Percentiles rank a stretch among this genome's conserved stretches.
These are phyloP conservation scores for Metschnikowia orientalis DNA, from an alignment of 805 yeast genomes.

Conservation along the genomic window DNA sequence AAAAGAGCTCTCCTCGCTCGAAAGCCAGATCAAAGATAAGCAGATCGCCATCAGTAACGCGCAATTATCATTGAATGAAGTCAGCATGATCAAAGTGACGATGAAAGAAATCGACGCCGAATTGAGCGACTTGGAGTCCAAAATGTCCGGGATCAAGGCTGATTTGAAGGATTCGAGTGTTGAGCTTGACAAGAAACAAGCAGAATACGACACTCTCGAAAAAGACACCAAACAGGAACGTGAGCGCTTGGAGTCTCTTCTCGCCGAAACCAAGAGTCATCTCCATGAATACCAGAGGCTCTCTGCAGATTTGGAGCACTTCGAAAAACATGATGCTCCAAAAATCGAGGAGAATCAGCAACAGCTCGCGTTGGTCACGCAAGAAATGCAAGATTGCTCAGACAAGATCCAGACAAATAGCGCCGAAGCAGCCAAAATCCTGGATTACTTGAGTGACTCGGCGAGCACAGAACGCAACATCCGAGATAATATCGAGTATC, in stretches of 20 bases:
- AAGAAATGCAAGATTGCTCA: slow-evolving; percentile 9
- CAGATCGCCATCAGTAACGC: slow-evolving; percentile 48
- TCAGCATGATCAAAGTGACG: slow-evolving; percentile 27
- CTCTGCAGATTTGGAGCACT: slow-evolving; percentile 15
- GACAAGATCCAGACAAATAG: slow-evolving; percentile 15
- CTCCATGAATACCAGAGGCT: slow-evolving; percentile 7
- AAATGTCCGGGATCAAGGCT: slow-evolving; percentile 6
- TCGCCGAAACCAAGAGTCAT: background rate
- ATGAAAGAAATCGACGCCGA: slow-evolving; percentile 30
- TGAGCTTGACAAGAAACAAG: slow-evolving; percentile 1
- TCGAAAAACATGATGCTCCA: slow-evolving; percentile 19
- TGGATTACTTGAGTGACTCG: slow-evolving; percentile 49
- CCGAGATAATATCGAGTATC: slow-evolving; percentile 58
- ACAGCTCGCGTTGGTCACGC: slow-evolving; percentile 1
- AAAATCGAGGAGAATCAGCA: slow-evolving; percentile 23
- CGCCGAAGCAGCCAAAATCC: slow-evolving; percentile 28
- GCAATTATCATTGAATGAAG: slow-evolving; percentile 48
- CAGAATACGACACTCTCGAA: slow-evolving; percentile 7
- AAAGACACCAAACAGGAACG: slow-evolving; percentile 3
- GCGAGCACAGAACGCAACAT: slow-evolving; percentile 59
- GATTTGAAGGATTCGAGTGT: slow-evolving; percentile 7
- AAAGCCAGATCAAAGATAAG: slow-evolving; percentile 50
- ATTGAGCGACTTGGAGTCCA: slow-evolving; percentile 13
- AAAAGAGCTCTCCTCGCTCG: slow-evolving; percentile 42
- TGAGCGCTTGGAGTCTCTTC: background rate